phyloP scores from a whole-genome alignment of 2,329 filamentous ascomycete genomes.

The Lachnellula hyalina region DNA sequence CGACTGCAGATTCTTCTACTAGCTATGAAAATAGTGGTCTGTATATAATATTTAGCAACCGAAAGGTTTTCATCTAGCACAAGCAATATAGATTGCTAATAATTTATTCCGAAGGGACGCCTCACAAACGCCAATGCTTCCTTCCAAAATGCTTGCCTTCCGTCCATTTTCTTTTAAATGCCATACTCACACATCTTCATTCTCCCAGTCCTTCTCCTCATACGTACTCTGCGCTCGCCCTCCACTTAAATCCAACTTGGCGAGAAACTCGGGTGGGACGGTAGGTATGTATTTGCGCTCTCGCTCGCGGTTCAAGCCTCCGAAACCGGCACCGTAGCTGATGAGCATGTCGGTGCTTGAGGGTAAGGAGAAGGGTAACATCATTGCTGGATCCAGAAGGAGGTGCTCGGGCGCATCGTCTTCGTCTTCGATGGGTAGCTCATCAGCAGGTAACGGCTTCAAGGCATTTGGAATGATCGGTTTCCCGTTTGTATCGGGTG shows the following conservation, averaged over 20 bases:
- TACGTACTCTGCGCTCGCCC: slow-evolving; percentile 51
- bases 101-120: background rate
- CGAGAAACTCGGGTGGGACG: slow-evolving; percentile 87
- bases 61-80: no score
- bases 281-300: slow-evolving; percentile 95
- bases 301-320: slow-evolving; percentile 83
- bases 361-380: slow-evolving; percentile 91
- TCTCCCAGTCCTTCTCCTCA: slow-evolving; percentile 61
- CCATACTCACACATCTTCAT: slow-evolving; percentile 44
- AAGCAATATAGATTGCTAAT: no score
- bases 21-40: no score
- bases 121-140: slow-evolving; percentile 9
- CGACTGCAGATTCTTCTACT: no score
- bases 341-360: slow-evolving; percentile 97
- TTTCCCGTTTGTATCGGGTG: slow-evolving; percentile 36
- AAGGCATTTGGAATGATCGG: slow-evolving; percentile 19
- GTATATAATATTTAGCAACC: no score
- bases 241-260: slow-evolving; percentile 64
- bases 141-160: background rate
- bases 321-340: slow-evolving; percentile 90
- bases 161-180: background rate
- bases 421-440: slow-evolving; percentile 41
- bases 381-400: slow-evolving; percentile 81
- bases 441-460: slow-evolving; percentile 18
- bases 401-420: slow-evolving; percentile 69